Base-by-base conservation (phyloP, 345 rosid genomes). In the Lagerstroemia speciosa region DNA sequence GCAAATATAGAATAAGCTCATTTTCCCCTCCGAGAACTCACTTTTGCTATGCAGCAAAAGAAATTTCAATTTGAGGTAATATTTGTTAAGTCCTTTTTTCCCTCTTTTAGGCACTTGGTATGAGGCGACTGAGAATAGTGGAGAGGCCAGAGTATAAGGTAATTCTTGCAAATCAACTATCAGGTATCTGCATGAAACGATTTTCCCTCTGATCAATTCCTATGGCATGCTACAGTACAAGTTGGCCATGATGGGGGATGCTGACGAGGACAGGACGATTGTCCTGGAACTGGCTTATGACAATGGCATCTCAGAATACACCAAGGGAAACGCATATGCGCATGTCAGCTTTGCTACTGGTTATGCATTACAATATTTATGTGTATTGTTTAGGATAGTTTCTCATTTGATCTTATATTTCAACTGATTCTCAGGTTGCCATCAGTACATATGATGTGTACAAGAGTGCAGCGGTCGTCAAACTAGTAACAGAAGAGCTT, bases 251-350 rank as follows among this genome's bases (percentile, higher is more conserved):
- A 32, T 94, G 85, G 97, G 96, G 8, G 89, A 94, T 74, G 96
- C 84, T 22, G 97, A 89, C 17, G 97, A 94, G 70, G 1, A 84
- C n/a, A 75, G 88, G 89, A 80, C 99, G 0, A 82, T 84, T 62
- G 93, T 91, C 68, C 76, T 94, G 78, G 98, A 94, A 76, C 75
- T 94, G 77, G 88, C 96, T 43, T 89, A 86, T 68, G 89, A 89
- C 66, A 84, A 91, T 77, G 97, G 74, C 8, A 97, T 91, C 74
- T 83, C 90, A 62, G 97, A 91, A 74, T 94, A 94, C 78, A 85
- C 93, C 65, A 94, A 91, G 81, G 97, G 97, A 38, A 83, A 88
- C 76, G 99, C 95, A 33, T 94, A 94, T 77, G 99, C 87, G 40
- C 97, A 91, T 89, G 99, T 89, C 10, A 37, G 67, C 46, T 41